A percentile compares a stretch with the other conserved stretches of the same genome.
These are phyloP conservation scores for Boeremia lycopersici DNA, from an alignment of 2,329 filamentous ascomycete genomes.

Conservation along the genomic window DNA sequence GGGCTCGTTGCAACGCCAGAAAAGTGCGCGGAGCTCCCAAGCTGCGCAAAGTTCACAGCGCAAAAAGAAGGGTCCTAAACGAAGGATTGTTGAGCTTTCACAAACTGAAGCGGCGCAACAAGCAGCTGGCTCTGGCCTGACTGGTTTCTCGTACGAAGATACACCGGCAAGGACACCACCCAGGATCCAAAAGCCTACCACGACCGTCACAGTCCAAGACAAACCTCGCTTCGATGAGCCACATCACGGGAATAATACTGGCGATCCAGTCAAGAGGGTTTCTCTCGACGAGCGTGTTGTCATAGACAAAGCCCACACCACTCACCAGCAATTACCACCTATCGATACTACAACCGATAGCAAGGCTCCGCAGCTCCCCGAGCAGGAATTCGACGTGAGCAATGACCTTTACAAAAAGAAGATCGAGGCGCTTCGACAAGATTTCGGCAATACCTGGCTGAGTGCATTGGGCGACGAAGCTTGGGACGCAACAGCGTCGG, in stretches of 20 bases:
- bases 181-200: conserved; percentile 21
- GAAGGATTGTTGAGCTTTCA: conserved; percentile 64
- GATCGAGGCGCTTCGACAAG: conserved; percentile 82
- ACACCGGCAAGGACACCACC: conserved; percentile 27
- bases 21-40: conserved; percentile 39
- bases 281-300: conserved; percentile 28
- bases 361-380: conserved; percentile 20
- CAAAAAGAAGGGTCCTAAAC: conserved; percentile 63
- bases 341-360: conserved; percentile 37
- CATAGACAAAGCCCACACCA: conserved; percentile 28
- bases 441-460: conserved; percentile 86
- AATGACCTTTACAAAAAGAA: conserved; percentile 85
- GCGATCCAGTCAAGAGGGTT: conserved; percentile 41
- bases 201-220: conserved; percentile 20
- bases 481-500: conserved; percentile 51
- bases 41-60: conserved; percentile 55
- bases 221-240: conserved; percentile 38
- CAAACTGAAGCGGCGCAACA: conserved; percentile 50
- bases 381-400: conserved; percentile 66
- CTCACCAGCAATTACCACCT: conserved; percentile 38
- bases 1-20: conserved; percentile 43
- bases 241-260: conserved; percentile 23
- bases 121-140: conserved; percentile 33
- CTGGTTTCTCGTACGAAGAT: conserved; percentile 37
- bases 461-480: conserved; percentile 81